Base-by-base conservation (phyloP, 2,329 filamentous ascomycete genomes). In the Cordyceps cateniannulata region DNA sequence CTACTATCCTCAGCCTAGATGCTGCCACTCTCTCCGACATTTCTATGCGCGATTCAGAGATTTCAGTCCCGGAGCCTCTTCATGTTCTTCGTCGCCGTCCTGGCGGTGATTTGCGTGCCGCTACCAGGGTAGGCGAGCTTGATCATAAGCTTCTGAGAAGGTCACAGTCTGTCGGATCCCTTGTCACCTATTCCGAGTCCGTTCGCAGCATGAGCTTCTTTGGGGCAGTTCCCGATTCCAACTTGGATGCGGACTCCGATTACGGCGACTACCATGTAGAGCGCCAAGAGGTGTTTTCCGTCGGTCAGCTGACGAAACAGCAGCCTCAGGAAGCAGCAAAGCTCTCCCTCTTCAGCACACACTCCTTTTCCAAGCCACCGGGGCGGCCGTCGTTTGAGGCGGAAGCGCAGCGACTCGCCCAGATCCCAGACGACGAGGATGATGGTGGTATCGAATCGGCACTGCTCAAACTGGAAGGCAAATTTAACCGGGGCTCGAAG, bases 391-490 rank as follows among this genome's bases (percentile, higher is more conserved):
- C 93, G 0, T 97, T 98, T 66, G 91, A 98, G 72, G 88, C 84
- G 3, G 92, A 96, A 68, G 91, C 96, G 1, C 87, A 93, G 62
- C 90, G 90, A 67, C 84, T 99, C 59, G 91, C 93, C 2, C 87
- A 90, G 60, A 90, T 98, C 27, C 91, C 93, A 0, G 93, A 97
- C 69, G 91, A 96, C 42, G 71, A 77, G 18, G 83, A 87, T 63
- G 90, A 96, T 69, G 91, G 91, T 7, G 93, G 93, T 14, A 87
- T 98, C 27, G 95, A 98, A 70, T 92, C 93, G n/a, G 91, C 95
- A 0, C 73, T 99, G 55, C 76, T 93, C 67, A 99, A 98, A 69
- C 81, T 99, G 0, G 95, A 99, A 76, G 95, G 95, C 10, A 93
- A 85, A 66, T 95, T 88, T 66, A 82, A 88, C 69, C 86, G 81